Percentiles rank a stretch among this genome's conserved stretches.
These are phyloP conservation scores for Tetrapisispora iriomotensis DNA, from an alignment of 805 yeast species.

Conservation along the genomic window DNA sequence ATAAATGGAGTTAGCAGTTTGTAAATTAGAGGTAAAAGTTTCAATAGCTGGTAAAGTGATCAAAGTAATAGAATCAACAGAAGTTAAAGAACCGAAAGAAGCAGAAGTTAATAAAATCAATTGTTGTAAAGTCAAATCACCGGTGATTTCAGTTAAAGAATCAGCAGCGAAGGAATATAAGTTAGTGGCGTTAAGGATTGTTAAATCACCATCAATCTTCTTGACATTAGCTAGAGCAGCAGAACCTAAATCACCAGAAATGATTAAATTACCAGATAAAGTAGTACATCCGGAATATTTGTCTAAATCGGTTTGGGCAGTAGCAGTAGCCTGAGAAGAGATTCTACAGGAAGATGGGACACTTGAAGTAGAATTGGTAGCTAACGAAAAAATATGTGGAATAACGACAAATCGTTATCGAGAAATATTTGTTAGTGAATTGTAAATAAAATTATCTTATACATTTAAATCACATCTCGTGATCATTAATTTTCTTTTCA, in stretches of 20 bases:
- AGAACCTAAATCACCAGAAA: conserved; percentile 54
- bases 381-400: too few species aligned
- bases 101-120: conserved; percentile 60
- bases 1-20: conserved; percentile 58
- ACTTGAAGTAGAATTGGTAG: conserved; percentile 20
- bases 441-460: too few species aligned
- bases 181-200: conserved; percentile 51
- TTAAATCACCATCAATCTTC: conserved; percentile 69
- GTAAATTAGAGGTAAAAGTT: conserved; percentile 59
- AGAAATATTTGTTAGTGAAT: too few species aligned
- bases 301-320: conserved; percentile 74
- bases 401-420: too few species aligned
- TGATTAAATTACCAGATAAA: conserved; percentile 67
- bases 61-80: conserved; percentile 74
- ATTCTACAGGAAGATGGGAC: conserved; percentile 59
- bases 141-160: conserved; percentile 62
- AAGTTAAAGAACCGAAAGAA: conserved; percentile 66
- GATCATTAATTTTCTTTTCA: too few species aligned
- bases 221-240: conserved; percentile 67
- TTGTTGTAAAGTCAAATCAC: conserved; percentile 48
- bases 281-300: conserved; percentile 62
- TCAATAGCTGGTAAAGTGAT: conserved; percentile 80
- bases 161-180: conserved; percentile 70
- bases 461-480: too few species aligned
- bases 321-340: conserved; percentile 53